Evolutionary conservation across 2,329 filamentous ascomycete species (phyloP).

Genomic region (Aspergillus pseudotamarii): DNA sequence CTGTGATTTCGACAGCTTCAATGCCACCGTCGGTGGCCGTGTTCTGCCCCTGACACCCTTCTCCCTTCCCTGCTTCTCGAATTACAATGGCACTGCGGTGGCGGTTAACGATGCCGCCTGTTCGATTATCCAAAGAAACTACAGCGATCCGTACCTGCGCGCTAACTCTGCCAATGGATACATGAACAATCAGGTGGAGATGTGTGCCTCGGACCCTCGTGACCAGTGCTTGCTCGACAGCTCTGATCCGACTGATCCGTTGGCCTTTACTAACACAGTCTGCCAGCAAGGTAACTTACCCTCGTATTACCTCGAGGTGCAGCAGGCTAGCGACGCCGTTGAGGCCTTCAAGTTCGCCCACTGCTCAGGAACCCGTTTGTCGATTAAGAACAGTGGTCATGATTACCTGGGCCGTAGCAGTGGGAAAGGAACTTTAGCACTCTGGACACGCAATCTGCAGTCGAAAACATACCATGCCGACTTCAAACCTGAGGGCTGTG

Average conservation of each 20-base stretch:
- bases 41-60: slow-evolving; percentile 15
- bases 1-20: slow-evolving; percentile 10
- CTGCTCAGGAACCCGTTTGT: slow-evolving; percentile 14
- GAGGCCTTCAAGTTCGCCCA: slow-evolving; percentile 15
- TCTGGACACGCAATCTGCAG: slow-evolving; percentile 35
- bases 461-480: slow-evolving; percentile 18
- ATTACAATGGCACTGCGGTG: slow-evolving; percentile 14
- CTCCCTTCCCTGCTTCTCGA: slow-evolving; percentile 18
- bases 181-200: slow-evolving; percentile 27
- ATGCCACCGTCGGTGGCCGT: slow-evolving; percentile 13
- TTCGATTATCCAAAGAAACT: slow-evolving; percentile 14
- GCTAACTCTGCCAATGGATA: slow-evolving; percentile 22
- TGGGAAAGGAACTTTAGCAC: slow-evolving; percentile 29
- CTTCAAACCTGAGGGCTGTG: slow-evolving; percentile 12
- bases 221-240: slow-evolving; percentile 23
- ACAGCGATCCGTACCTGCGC: slow-evolving; percentile 19
- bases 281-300: slow-evolving; percentile 20
- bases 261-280: slow-evolving; percentile 11
- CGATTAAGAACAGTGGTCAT: slow-evolving; percentile 39
- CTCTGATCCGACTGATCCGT: slow-evolving; percentile 15
- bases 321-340: slow-evolving; percentile 11
- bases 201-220: slow-evolving; percentile 22
- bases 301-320: slow-evolving; percentile 15
- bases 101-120: slow-evolving; percentile 9
- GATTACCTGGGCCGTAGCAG: slow-evolving; percentile 38